Evolutionary conservation across 768 basidiomycete genomes (phyloP).

Genomic region (Lactarius akahatsu): DNA sequence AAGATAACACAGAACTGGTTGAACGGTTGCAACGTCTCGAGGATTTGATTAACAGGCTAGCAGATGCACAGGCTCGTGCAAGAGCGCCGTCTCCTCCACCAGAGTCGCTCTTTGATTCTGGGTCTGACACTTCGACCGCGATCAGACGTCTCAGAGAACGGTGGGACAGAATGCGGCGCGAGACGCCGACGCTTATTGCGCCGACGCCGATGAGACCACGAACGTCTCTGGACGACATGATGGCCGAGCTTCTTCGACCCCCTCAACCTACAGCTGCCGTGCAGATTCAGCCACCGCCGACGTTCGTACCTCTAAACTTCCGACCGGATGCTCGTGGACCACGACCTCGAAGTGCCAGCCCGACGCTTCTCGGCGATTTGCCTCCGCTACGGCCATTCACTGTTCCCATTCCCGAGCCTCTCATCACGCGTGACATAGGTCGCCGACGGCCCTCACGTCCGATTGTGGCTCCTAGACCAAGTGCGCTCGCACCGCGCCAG

Average conservation of each 20-base stretch:
- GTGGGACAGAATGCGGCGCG: constrained; percentile 33
- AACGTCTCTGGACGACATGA: constrained; percentile 55
- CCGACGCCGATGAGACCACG: constrained; percentile 45
- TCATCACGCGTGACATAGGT: constrained; percentile 20
- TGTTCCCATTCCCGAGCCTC: constrained; percentile 19
- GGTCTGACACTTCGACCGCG: constrained; percentile 34
- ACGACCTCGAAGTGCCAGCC: constrained; percentile 45
- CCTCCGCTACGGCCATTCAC: constrained; percentile 33
- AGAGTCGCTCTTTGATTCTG: constrained; percentile 35
- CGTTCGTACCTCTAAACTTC: constrained; percentile 54
- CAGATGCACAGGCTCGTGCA: constrained; percentile 20
- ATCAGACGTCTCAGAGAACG: constrained; percentile 34
- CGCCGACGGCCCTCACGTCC: constrained; percentile 11
- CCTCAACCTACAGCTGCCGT: constrained; percentile 42
- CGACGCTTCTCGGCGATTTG: constrained; percentile 35
- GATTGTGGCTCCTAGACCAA: constrained; percentile 3
- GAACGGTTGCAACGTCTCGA: constrained; percentile 26
- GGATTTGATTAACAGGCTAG: constrained; percentile 25
- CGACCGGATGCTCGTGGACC: constrained; percentile 44
- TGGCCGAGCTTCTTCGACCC: constrained; percentile 60
- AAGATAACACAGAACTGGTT: constrained; percentile 38
- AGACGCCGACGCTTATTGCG: constrained; percentile 42
- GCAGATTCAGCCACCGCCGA: constrained; percentile 49
- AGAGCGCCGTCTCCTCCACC: constrained; percentile 32
- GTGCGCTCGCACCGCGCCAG: not conserved